Conservation (phyloP, 331 rosid species). For the Quercus lobata region DNA sequence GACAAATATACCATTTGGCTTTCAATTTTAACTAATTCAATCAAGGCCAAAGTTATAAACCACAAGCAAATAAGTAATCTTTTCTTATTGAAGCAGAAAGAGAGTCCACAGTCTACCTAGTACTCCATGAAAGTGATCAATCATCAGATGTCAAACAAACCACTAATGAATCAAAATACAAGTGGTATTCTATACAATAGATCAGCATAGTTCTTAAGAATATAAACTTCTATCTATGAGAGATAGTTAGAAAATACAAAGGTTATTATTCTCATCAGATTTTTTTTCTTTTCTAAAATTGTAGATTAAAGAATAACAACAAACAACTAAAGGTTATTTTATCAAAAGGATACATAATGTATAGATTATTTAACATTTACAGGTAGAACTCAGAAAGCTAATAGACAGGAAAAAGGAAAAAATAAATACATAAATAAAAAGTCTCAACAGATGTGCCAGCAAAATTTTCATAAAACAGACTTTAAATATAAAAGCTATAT, state of each 20-base stretch:
- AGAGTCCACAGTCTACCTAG: background rate
- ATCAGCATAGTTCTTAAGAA: background rate
- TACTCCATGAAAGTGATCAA: background rate
- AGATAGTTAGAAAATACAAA: too few species aligned
- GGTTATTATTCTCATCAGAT: too few species aligned
- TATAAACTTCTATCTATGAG: too few species aligned
- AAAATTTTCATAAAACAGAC: background rate
- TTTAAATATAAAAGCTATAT: background rate
- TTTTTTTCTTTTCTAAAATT: background rate
- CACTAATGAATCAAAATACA: background rate
- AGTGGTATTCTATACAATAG: background rate
- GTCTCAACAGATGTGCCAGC: background rate
- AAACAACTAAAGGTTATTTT: background rate
- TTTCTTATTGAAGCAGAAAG: background rate
- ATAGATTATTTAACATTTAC: background rate
- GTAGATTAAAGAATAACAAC: background rate
- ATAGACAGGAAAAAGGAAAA: background rate
- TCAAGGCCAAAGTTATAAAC: background rate
- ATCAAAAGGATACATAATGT: background rate
- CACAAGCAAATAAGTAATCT: background rate
- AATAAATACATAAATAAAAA: too few species aligned
- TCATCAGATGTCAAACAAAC: background rate
- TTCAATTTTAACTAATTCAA: background rate
- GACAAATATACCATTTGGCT: background rate
- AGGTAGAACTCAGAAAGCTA: background rate